These are phyloP conservation scores for Fusarium sp. DNA, from an alignment of 2,329 filamentous ascomycete species.

Conservation along the genomic window DNA sequence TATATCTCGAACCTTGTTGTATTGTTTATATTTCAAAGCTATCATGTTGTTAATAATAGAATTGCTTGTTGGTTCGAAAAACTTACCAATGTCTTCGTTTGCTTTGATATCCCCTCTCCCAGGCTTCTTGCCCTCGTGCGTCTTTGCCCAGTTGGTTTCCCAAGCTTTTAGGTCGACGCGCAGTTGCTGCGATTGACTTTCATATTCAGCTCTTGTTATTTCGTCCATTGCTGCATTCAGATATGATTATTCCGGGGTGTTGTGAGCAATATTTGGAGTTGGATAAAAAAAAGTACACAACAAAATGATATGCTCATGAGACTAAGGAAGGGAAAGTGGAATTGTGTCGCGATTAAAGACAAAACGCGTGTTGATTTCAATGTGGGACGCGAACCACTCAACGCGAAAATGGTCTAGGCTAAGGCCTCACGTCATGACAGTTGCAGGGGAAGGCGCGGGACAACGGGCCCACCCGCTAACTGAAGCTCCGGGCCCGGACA, in stretches of 20 bases:
- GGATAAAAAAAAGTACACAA: conserved; percentile 1
- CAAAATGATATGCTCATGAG: conserved; percentile 13
- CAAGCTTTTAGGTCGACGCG: conserved; percentile 80
- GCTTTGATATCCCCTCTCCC: conserved; percentile 82
- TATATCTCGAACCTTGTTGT: conserved; percentile 75
- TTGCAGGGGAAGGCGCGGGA: conserved; percentile 28
- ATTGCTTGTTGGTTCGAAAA: not conserved
- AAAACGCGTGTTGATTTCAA: conserved; percentile 38
- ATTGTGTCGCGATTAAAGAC: conserved; percentile 36
- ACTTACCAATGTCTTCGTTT: conserved; percentile 78
- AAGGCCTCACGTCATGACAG: conserved; percentile 38
- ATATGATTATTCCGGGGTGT: not conserved
- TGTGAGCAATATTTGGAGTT: not conserved
- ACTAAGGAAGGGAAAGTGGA: conserved; percentile 16
- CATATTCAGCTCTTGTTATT: conserved; percentile 61
- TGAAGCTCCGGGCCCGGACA: not conserved
- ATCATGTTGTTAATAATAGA: conserved; percentile 9
- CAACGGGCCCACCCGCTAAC: conserved; percentile 22
- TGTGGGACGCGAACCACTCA: conserved; percentile 45
- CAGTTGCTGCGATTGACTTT: conserved; percentile 68
- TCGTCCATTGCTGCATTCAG: conserved; percentile 62
- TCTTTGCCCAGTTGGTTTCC: conserved; percentile 77
- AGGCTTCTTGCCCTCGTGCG: conserved; percentile 78
- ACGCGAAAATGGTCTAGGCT: conserved; percentile 40
- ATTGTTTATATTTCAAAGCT: conserved; percentile 84